Percentiles rank a stretch among this genome's conserved stretches.
Conservation (phyloP, 768 basidiomycete genomes). For the Tricholoma terreum region DNA sequence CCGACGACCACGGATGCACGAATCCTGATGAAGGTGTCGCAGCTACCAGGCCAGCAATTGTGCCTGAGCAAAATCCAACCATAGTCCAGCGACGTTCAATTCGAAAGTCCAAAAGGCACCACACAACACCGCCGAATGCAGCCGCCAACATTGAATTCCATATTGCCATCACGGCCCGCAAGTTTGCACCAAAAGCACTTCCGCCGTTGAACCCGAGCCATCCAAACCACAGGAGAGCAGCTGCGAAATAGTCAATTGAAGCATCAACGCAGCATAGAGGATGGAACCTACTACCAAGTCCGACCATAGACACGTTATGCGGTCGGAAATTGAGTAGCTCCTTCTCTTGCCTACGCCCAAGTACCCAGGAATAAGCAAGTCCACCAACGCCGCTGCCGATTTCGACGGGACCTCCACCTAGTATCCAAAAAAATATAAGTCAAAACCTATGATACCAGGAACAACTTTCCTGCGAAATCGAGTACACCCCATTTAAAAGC, state of each 20-base stretch:
- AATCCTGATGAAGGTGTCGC: slow-evolving; percentile 87
- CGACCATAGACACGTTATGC: slow-evolving; percentile 82
- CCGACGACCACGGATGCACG: slow-evolving; percentile 72
- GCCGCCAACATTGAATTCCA: slow-evolving; percentile 90
- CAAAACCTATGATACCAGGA: background rate
- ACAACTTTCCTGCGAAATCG: slow-evolving; percentile 74
- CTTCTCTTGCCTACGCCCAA: slow-evolving; percentile 74
- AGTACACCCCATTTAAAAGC: slow-evolving; percentile 79
- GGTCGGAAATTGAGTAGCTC: slow-evolving; percentile 80
- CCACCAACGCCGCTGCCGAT: slow-evolving; percentile 84
- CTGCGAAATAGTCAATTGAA: slow-evolving; percentile 17
- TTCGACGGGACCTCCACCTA: slow-evolving; percentile 85
- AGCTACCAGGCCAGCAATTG: slow-evolving; percentile 84
- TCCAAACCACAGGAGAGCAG: slow-evolving; percentile 85
- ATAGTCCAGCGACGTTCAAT: slow-evolving; percentile 82
- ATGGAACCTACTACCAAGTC: slow-evolving; percentile 58
- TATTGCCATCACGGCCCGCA: slow-evolving; percentile 79
- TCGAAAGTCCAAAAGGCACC: slow-evolving; percentile 79
- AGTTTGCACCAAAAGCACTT: slow-evolving; percentile 82
- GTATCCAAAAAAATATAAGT: background rate
- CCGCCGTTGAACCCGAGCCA: slow-evolving; percentile 93
- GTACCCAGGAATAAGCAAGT: slow-evolving; percentile 82
- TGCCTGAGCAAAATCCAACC: slow-evolving; percentile 93
- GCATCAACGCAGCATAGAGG: background rate
- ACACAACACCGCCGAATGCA: slow-evolving; percentile 77